Conservation (phyloP, 2,329 filamentous ascomycete species). For the Proliferodiscus dingleyae region DNA sequence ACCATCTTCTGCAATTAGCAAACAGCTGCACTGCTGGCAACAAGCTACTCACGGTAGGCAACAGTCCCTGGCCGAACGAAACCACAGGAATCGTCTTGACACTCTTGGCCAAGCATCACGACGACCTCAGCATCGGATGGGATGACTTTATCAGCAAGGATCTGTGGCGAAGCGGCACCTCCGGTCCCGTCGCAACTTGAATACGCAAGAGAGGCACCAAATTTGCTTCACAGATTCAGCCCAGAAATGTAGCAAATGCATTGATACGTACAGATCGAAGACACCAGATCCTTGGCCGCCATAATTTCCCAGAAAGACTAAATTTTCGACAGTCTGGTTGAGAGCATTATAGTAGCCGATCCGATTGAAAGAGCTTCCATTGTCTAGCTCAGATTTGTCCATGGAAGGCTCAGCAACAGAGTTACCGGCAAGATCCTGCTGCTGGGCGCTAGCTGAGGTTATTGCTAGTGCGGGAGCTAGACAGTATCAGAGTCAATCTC, state of each 20-base stretch:
- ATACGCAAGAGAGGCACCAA: constrained; percentile 55
- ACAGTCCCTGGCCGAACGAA: constrained; percentile 44
- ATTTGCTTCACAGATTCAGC: constrained; percentile 32
- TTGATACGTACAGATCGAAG: constrained; percentile 41
- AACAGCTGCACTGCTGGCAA: neutral
- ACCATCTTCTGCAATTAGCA: constrained; percentile 47
- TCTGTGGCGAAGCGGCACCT: constrained; percentile 42
- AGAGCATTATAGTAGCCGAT: constrained; percentile 44
- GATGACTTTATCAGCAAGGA: constrained; percentile 45
- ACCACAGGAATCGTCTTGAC: constrained; percentile 42
- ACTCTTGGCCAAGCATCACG: constrained; percentile 46
- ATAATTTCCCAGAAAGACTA: constrained; percentile 55
- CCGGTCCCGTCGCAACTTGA: constrained; percentile 41
- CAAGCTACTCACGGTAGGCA: constrained; percentile 41
- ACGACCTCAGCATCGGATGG: constrained; percentile 46
- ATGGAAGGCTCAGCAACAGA: constrained; percentile 3
- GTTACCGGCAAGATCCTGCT: neutral
- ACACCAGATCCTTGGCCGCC: constrained; percentile 52
- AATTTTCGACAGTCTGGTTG: constrained; percentile 40
- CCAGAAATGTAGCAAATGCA: constrained; percentile 1
- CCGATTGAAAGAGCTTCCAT: constrained; percentile 34
- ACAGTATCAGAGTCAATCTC: neutral
- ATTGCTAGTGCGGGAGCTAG: neutral
- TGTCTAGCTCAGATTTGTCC: constrained; percentile 22
- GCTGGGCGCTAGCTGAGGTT: neutral